A percentile compares a stretch with the other conserved stretches of the same genome.
These are phyloP conservation scores for Wallacemonas sp. DNA, from an alignment of 208 protist genomes.

Conservation along the genomic window DNA sequence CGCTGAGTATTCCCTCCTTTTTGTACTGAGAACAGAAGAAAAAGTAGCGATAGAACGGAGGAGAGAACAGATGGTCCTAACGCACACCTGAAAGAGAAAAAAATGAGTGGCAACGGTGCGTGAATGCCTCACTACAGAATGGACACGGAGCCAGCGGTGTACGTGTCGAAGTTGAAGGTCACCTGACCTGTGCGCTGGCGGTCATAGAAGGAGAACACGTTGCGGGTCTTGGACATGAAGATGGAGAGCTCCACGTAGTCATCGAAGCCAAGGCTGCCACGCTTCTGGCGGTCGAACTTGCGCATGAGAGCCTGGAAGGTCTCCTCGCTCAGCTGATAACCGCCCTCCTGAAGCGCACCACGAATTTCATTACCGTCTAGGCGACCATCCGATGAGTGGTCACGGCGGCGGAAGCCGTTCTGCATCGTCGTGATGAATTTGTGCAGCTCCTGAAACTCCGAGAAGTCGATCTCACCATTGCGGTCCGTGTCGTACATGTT, in stretches of 20 bases:
- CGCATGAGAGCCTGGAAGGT: slow-evolving; percentile 86
- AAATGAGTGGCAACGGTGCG: background rate
- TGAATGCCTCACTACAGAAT: slow-evolving; percentile 35
- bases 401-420: slow-evolving; percentile 63
- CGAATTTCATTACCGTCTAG: slow-evolving; percentile 76
- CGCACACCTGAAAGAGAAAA: background rate
- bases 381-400: slow-evolving; percentile 48
- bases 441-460: slow-evolving; percentile 79
- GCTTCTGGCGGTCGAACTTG: slow-evolving; percentile 78
- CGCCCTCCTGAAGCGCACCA: slow-evolving; percentile 42
- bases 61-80: background rate
- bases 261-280: slow-evolving; percentile 78
- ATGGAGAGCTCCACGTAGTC: slow-evolving; percentile 90
- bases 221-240: slow-evolving; percentile 69
- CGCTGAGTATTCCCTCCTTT: no score
- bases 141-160: slow-evolving; percentile 52
- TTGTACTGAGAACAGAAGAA: background rate
- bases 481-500: slow-evolving; percentile 79
- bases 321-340: slow-evolving; percentile 59
- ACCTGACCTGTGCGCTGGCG: slow-evolving; percentile 64
- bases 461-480: slow-evolving; percentile 58
- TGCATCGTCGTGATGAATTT: slow-evolving; percentile 76
- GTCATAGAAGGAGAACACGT: slow-evolving; percentile 77
- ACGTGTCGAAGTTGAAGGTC: slow-evolving; percentile 78
- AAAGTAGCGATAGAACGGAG: background rate